Evolutionary conservation across 768 basidiomycete species (phyloP), one percentile per base, ranked within the genome.

Genomic region (Rhizopogon vinicolor): DNA sequence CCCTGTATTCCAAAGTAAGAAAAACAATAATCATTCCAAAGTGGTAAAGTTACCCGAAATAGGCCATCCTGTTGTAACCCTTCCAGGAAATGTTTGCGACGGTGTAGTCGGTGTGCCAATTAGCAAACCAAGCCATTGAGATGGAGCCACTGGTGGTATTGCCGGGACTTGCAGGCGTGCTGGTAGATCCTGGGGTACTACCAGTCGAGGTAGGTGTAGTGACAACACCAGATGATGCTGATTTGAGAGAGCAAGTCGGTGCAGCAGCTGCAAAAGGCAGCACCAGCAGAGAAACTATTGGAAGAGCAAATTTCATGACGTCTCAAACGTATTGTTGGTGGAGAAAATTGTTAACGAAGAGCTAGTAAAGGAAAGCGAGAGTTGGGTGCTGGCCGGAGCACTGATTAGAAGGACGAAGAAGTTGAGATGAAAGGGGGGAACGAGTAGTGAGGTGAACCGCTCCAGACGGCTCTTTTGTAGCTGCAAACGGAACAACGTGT

Each of bases 71-170:
- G 2, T 81, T 89, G 69, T 89, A 91, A 69, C 79, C 80, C 4
- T 66, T 64, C 89, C 89, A 91, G 55, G 74, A 75, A 60, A 91
- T 75, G 41, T 79, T 72, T 25, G 75, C 70, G 28, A 85, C 72
- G 1, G 79, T 72, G 0, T 70, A 72, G 33, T 68, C 60, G 25
- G 79, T 67, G 63, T 86, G 83, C 83, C 83, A 91, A 44, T 84
- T 82, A 29, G 87, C 82, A 61, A 76, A 89, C 87, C 88, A 91
- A 14, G 83, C 75, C 45, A 80, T 72, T n/a, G 84, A 74, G 14
- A 86, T 73, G 16, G 61, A 60, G 53, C 62, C 57, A 0, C 61
- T 56, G 37, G 65, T 51, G 2, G 60, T 39, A 43, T 57, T 61
- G 22, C 33, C 33, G 18, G 52, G 31, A 25, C 22, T 46, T 6